Percentiles rank a stretch among this genome's conserved stretches.
phyloP scores from a whole-genome alignment of 306 rosid genomes.

The Cercis canadensis region DNA sequence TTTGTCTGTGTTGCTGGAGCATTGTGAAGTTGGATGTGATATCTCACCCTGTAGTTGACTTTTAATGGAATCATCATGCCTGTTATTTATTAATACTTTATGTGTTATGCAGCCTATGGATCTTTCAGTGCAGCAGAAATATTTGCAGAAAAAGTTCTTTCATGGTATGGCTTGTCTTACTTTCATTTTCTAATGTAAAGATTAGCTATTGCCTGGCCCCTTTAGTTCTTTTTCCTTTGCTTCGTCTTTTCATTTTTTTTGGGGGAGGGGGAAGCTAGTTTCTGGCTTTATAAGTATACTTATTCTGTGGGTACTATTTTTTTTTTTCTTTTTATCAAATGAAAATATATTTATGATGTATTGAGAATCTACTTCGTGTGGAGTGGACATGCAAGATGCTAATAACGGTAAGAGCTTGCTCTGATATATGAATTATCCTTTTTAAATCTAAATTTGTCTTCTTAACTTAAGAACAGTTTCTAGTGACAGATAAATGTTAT shows the following conservation, averaged over 20 bases:
- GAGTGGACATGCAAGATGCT: no score
- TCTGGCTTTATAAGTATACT: neutral
- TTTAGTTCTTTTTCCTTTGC: neutral
- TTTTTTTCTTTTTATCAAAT: neutral
- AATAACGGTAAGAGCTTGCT: no score
- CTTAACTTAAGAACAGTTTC: no score
- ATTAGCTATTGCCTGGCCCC: neutral
- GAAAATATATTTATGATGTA: no score
- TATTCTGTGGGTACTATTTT: no score
- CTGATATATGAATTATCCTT: no score
- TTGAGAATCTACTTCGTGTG: no score
- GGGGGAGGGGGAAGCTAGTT: neutral
- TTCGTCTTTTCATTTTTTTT: no score
- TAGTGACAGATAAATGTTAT: no score
- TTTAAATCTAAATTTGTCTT: no score
- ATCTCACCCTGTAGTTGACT: neutral
- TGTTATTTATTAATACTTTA: neutral
- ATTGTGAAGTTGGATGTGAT: neutral
- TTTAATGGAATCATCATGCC: conserved; percentile 15
- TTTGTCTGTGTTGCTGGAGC: neutral
- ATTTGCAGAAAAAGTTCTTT: conserved; percentile 52
- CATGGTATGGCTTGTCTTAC: conserved; percentile 44
- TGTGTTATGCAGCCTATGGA: conserved; percentile 60
- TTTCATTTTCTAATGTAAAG: neutral
- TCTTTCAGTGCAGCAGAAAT: conserved; percentile 61